Evolutionary conservation across 1,284 basidiomycete genomes (phyloP), one percentile per base, ranked within the genome.

Genomic region (Ustilago vetiveriae): DNA sequence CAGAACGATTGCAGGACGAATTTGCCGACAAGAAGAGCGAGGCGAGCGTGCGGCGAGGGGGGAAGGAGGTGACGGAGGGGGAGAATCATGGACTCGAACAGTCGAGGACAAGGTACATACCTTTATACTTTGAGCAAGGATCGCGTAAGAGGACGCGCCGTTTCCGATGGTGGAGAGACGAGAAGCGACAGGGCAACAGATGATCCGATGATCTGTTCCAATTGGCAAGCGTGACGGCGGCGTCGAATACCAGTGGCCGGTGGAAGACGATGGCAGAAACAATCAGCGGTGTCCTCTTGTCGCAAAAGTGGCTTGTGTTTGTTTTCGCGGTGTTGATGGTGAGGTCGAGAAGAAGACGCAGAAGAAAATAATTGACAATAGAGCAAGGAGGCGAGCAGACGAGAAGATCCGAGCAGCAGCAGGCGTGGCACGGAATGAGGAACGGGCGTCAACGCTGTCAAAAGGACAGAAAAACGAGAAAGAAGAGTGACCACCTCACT

Each of bases 351-450:
- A 41, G 43, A 33, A 37, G 17, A 37, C 19, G 3, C 9, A 35
- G 32, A 35, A 8, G 32, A 8, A 35, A 6, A n/a, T 11, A 9
- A 16, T 6, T 6, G 16, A 16, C 9, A 9, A 37, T 7, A 22
- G 21, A 23, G 43, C 17, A 41, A 55, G 44, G 53, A 40, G 40
- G 13, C n/a, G 19, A 19, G 9, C 36, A 22, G 32, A 24, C 19
- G 30, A 49, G 45, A 56, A 56, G 53, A 56, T 48, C 53, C 53
- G 53, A 48, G 45, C 21, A 21, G 26, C 13, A 22, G 17, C 30
- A 41, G 48, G 46, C 32, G 46, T 27, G 36, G 46, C 35, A 42
- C 30, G 39, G 40, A 51, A 24, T 23, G 38, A 22, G 47, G 14
- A n/a, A n/a, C 37, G 38, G 47, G 30, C 30, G 41, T 41, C 38